A percentile compares a stretch with the other conserved stretches of the same genome.
Evolutionary conservation across 768 basidiomycete species (phyloP).

Genomic region (Coprinopsis cinerea): DNA sequence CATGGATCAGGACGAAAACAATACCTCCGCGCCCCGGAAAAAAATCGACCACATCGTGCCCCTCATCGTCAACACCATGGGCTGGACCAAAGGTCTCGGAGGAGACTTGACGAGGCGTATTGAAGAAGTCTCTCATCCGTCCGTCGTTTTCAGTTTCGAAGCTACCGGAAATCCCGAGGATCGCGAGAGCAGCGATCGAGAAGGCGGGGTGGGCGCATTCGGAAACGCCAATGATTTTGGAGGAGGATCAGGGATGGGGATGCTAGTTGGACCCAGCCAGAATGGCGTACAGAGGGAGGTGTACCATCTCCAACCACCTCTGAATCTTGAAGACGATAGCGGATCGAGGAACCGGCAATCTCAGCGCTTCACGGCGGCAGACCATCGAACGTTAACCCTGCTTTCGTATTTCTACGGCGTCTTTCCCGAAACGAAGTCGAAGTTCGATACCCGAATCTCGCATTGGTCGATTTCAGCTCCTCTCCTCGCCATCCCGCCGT

Average conservation of each 20-base stretch:
- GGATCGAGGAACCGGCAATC: slow-evolving; percentile 16
- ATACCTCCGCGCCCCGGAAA: not conserved
- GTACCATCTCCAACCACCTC: slow-evolving; percentile 42
- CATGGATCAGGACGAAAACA: not conserved
- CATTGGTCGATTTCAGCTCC: slow-evolving; percentile 67
- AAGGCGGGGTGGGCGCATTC: not conserved
- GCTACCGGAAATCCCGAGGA: not conserved
- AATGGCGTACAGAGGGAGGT: slow-evolving; percentile 16
- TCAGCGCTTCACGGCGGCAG: slow-evolving; percentile 45
- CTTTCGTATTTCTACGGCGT: slow-evolving; percentile 74
- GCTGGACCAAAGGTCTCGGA: slow-evolving; percentile 93
- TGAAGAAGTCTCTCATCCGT: slow-evolving; percentile 57
- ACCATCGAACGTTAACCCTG: slow-evolving; percentile 63
- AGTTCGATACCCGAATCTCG: not conserved
- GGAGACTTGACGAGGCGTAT: slow-evolving; percentile 70
- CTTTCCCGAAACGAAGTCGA: slow-evolving; percentile 20
- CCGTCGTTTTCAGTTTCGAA: slow-evolving; percentile 47
- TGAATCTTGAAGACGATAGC: slow-evolving; percentile 33
- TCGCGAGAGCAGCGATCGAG: not conserved
- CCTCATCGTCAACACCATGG: slow-evolving; percentile 92
- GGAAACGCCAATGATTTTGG: not conserved
- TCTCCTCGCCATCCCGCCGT: slow-evolving; percentile 64
- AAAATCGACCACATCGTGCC: slow-evolving; percentile 44
- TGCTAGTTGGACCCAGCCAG: not conserved
- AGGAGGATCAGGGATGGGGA: not conserved